These are phyloP conservation scores for Sechiopsis laciniata DNA, from an alignment of 306 rosid species.

Conservation along the genomic window DNA sequence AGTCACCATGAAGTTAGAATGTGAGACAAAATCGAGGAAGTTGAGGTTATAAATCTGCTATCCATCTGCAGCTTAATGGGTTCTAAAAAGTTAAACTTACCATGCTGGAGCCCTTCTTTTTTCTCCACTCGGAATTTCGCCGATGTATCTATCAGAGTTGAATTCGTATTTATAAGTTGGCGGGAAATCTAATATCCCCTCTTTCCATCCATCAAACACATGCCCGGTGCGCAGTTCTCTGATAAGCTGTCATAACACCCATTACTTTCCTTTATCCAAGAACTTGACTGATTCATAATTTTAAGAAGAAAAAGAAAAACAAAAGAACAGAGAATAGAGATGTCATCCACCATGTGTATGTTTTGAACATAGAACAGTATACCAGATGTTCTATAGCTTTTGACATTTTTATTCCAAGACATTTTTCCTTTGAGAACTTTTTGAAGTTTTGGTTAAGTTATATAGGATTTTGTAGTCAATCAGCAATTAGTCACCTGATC, in stretches of 20 bases:
- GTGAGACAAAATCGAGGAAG: neutral
- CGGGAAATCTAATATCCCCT: constrained; percentile 69
- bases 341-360: neutral
- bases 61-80: neutral
- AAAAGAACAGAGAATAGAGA: neutral
- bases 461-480: constrained; percentile 7
- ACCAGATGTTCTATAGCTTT: neutral
- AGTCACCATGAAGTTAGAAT: neutral
- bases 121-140: constrained; percentile 68
- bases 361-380: neutral
- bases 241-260: constrained; percentile 47
- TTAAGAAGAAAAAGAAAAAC: neutral
- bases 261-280: neutral
- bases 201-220: constrained; percentile 93
- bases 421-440: neutral
- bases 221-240: constrained; percentile 61
- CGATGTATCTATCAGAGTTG: constrained; percentile 63
- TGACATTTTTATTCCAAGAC: neutral
- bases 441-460: neutral
- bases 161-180: constrained; percentile 89
- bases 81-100: constrained; percentile 36
- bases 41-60: neutral
- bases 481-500: constrained; percentile 68
- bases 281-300: neutral
- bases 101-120: constrained; percentile 95